Conservation (phyloP, 176 grass and related monocot genomes). For the Neostapfia colusana region DNA sequence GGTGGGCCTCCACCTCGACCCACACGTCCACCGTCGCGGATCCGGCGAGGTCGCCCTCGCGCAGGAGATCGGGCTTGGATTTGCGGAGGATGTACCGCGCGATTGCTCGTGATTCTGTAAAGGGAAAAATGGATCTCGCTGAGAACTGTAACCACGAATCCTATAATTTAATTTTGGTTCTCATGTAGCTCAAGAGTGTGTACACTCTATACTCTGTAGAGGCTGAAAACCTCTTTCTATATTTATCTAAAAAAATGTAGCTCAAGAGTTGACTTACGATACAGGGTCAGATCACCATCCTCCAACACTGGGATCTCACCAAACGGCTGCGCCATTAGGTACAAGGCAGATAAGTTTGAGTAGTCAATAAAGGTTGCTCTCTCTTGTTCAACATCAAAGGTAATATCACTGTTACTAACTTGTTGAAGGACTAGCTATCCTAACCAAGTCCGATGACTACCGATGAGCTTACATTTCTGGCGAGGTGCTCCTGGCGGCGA, state of each 20-base stretch:
- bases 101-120: constrained; percentile 52
- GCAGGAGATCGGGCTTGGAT: constrained; percentile 37
- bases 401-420: too few species aligned
- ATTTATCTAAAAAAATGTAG: too few species aligned
- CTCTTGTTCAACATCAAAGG: too few species aligned
- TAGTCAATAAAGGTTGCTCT: background rate
- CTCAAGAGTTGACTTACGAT: constrained; percentile 26
- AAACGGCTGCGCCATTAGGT: constrained; percentile 33
- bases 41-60: constrained; percentile 18
- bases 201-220: too few species aligned
- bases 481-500: constrained; percentile 44
- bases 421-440: too few species aligned
- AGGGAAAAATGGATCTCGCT: background rate
- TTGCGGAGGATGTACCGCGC: constrained; percentile 42
- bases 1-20: constrained; percentile 49
- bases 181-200: background rate
- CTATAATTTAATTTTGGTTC: background rate
- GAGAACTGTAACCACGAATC: too few species aligned
- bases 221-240: too few species aligned
- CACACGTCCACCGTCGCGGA: constrained; percentile 49
- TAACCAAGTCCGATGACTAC: too few species aligned
- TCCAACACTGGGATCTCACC: constrained; percentile 52
- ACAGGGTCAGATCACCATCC: constrained; percentile 55
- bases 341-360: background rate
- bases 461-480: constrained; percentile 51